phyloP scores from a whole-genome alignment of 768 basidiomycete genomes.

The Leucocoprinus sp. region DNA sequence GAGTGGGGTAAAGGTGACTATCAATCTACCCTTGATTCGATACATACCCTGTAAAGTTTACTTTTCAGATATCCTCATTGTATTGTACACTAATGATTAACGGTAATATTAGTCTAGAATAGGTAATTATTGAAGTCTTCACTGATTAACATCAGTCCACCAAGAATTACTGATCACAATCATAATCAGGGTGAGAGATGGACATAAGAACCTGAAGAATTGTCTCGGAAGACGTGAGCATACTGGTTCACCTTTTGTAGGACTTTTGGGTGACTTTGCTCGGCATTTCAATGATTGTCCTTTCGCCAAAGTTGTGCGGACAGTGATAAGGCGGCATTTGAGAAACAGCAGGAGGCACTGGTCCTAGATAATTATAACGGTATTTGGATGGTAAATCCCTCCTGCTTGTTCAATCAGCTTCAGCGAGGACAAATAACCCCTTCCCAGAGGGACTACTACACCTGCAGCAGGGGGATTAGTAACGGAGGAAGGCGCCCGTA shows the following conservation, averaged over 20 bases:
- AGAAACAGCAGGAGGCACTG: slow-evolving; percentile 30
- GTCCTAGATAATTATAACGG: slow-evolving; percentile 39
- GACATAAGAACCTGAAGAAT: slow-evolving; percentile 69
- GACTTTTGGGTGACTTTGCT: slow-evolving; percentile 96
- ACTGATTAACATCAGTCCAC: slow-evolving; percentile 77
- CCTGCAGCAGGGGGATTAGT: too few relatives aligned
- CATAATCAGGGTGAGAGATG: slow-evolving; percentile 87
- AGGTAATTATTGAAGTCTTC: slow-evolving; percentile 76
- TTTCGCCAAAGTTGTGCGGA: slow-evolving; percentile 76
- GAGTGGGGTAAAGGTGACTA: too few relatives aligned
- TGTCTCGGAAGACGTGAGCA: slow-evolving; percentile 5
- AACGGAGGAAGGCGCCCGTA: too few relatives aligned
- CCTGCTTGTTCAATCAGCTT: slow-evolving; percentile 49
- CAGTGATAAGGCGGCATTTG: slow-evolving; percentile 34
- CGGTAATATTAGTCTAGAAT: too few relatives aligned
- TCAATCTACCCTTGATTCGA: too few relatives aligned
- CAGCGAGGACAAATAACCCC: slow-evolving; percentile 41
- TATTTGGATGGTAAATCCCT: slow-evolving; percentile 44
- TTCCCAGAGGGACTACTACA: too few relatives aligned
- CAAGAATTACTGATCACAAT: slow-evolving; percentile 93
- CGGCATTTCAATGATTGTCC: slow-evolving; percentile 95
- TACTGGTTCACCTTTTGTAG: slow-evolving; percentile 73
- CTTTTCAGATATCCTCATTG: too few relatives aligned
- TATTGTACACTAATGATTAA: too few relatives aligned
- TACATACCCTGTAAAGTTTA: too few relatives aligned